phyloP scores from a whole-genome alignment of 2,329 filamentous ascomycete genomes.

The Pyricularia grisea region DNA sequence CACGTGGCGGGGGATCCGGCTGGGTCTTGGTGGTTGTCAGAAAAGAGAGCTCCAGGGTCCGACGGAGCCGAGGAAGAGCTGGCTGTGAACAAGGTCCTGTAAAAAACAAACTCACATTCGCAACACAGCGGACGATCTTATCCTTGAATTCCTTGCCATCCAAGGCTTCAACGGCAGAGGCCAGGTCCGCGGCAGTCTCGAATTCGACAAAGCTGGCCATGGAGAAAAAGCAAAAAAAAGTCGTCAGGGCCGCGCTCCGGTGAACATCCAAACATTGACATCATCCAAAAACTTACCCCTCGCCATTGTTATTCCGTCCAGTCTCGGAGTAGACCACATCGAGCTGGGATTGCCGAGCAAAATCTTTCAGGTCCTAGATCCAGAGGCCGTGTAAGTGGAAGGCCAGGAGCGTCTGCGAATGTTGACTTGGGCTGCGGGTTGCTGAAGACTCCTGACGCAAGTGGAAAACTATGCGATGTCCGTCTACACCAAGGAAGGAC shows the following conservation, averaged over 20 bases:
- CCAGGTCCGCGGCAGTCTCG: conserved; percentile 82
- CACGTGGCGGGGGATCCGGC: conserved; percentile 62
- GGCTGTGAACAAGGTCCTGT: background rate
- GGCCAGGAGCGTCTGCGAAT: conserved; percentile 34
- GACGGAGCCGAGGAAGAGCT: background rate
- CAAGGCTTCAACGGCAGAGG: conserved; percentile 88
- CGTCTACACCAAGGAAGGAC: background rate
- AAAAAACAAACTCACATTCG: conserved; percentile 58
- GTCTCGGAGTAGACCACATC: conserved; percentile 99
- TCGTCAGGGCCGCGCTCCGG: conserved; percentile 8
- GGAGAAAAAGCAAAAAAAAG: conserved; percentile 1
- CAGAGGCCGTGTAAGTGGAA: conserved; percentile 73
- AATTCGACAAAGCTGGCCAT: conserved; percentile 84
- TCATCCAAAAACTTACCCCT: conserved; percentile 60
- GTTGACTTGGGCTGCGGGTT: background rate
- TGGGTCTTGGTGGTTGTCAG: conserved; percentile 49
- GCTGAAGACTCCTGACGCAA: background rate
- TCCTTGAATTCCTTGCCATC: conserved; percentile 92
- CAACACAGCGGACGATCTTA: conserved; percentile 71
- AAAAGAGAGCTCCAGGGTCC: background rate
- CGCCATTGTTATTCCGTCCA: conserved; percentile 80
- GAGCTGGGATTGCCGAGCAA: conserved; percentile 90
- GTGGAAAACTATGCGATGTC: background rate
- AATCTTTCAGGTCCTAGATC: conserved; percentile 98
- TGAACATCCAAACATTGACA: background rate